A percentile compares a stretch with the other conserved stretches of the same genome.
These are phyloP conservation scores for Trebouxia sp. DNA, from an alignment of 139 green algal genomes.

Conservation along the genomic window DNA sequence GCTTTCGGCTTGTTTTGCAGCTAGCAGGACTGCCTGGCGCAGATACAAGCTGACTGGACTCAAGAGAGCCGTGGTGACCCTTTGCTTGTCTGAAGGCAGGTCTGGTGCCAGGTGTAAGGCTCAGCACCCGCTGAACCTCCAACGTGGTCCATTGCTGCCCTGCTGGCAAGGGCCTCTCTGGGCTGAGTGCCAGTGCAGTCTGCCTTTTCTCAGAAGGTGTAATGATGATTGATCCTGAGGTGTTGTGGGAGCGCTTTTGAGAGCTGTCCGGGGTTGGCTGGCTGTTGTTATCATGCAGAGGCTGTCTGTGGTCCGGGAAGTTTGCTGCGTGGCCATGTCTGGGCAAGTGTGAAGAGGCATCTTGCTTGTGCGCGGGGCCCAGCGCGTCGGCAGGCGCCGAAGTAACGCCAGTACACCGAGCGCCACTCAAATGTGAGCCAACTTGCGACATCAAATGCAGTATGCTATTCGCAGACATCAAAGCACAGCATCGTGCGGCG, in stretches of 20 bases:
- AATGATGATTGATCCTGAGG: not conserved
- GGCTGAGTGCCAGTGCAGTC: conserved; percentile 11
- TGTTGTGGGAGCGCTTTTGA: not conserved
- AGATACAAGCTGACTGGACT: not conserved
- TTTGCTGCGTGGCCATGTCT: too few species aligned
- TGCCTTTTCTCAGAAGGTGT: conserved; percentile 1
- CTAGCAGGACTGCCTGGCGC: not conserved
- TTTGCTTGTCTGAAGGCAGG: not conserved
- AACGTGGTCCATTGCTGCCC: not conserved
- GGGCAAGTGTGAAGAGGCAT: not conserved
- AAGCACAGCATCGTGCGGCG: too few species aligned
- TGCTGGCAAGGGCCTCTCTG: not conserved
- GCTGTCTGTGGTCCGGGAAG: not conserved
- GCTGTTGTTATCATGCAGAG: conserved; percentile 17
- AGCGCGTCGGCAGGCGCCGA: not conserved
- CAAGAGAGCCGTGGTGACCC: not conserved
- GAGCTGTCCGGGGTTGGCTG: not conserved
- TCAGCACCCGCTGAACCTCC: not conserved
- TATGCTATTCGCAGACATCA: too few species aligned
- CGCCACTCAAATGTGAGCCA: too few species aligned
- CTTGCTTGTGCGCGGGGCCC: too few species aligned
- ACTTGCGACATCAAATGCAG: too few species aligned
- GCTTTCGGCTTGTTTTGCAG: not conserved
- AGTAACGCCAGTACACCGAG: not conserved
- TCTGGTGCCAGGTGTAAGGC: not conserved